These are phyloP conservation scores for Cladosporium sp. DNA, from an alignment of 2,329 filamentous ascomycete genomes.

Conservation along the genomic window DNA sequence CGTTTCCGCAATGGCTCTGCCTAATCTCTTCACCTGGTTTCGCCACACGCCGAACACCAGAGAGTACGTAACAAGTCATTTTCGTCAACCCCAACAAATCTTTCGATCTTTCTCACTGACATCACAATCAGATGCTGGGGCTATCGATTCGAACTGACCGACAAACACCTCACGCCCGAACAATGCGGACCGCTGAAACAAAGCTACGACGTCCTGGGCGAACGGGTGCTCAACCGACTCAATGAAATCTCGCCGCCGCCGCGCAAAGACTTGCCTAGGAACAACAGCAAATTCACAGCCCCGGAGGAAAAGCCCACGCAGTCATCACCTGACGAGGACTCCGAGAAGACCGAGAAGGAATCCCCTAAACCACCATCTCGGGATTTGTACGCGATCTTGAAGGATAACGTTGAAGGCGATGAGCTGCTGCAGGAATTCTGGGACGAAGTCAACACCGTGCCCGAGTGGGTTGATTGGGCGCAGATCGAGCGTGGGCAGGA, in stretches of 20 bases:
- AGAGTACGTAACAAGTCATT: slow-evolving; percentile 33
- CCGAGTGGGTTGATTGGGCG: slow-evolving; percentile 73
- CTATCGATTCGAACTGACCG: slow-evolving; percentile 66
- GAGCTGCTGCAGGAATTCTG: slow-evolving; percentile 57
- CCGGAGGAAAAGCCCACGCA: slow-evolving; percentile 9
- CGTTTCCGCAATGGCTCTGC: slow-evolving; percentile 38
- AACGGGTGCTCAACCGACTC: slow-evolving; percentile 61
- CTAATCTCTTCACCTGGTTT: slow-evolving; percentile 36
- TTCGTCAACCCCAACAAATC: no score
- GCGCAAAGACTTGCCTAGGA: slow-evolving; percentile 35
- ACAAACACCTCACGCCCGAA: slow-evolving; percentile 57
- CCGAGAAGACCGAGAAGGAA: slow-evolving; percentile 14
- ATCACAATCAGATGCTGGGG: slow-evolving; percentile 53
- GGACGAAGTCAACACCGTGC: slow-evolving; percentile 62
- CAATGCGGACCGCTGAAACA: slow-evolving; percentile 58
- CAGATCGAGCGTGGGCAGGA: slow-evolving; percentile 71
- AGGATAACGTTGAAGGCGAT: slow-evolving; percentile 55
- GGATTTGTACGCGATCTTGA: slow-evolving; percentile 62
- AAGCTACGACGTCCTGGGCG: slow-evolving; percentile 65
- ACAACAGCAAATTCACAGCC: slow-evolving; percentile 30
- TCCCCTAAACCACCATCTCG: slow-evolving; percentile 36
- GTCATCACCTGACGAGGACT: slow-evolving; percentile 14
- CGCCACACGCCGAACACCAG: slow-evolving; percentile 40
- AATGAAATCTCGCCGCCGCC: slow-evolving; percentile 56
- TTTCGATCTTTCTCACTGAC: no score